Base-by-base conservation (phyloP, 495 filamentous ascomycete species). In the Penicillium lividum region DNA sequence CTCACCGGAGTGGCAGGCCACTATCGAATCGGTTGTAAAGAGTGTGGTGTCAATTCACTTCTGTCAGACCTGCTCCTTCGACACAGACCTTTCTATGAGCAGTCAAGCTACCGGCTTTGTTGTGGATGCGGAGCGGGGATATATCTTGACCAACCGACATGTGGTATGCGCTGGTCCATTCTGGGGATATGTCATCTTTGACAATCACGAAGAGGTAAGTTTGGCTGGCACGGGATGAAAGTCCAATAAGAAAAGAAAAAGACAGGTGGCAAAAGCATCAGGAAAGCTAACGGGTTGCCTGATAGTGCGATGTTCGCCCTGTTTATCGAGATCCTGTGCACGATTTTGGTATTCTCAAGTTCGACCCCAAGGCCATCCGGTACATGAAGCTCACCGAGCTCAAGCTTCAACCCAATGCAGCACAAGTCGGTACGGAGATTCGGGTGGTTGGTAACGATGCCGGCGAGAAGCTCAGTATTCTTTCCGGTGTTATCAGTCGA, bases 271-370 rank as follows among this genome's bases (percentile, higher is more conserved):
- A 22, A 45, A 25, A 33, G 8, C 40, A 42, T 40, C 27, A 22
- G 4, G 13, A 40, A 40, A n/a, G 7, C 45, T 60, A 30, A 60
- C 46, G 3, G 30, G 30, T 16, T 28, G 16, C 27, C 43, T 54
- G 56, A 31, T 59, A 97, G 83, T 95, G 92, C 55, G 94, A 98
- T 69, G 93, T 96, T 57, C 89, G 90, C 70, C 94, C 94, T n/a
- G 91, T 99, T 40, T 99, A 99, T 72, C 90, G 94, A 65, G 94
- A 99, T 67, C 94, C 94, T 47, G 92, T 99, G 34, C 94, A 99
- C 76, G 94, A 99, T 74, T 99, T 99, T 64, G 94, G 94, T 53
- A 91, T 99, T 63, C 85, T 99, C 38, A 86, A 94, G 56, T 99
- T 98, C 76, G 89, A 98, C 65, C 94, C 95, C 33, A 90, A 90